phyloP scores from a whole-genome alignment of 345 rosid genomes.

The Camelina hispida region DNA sequence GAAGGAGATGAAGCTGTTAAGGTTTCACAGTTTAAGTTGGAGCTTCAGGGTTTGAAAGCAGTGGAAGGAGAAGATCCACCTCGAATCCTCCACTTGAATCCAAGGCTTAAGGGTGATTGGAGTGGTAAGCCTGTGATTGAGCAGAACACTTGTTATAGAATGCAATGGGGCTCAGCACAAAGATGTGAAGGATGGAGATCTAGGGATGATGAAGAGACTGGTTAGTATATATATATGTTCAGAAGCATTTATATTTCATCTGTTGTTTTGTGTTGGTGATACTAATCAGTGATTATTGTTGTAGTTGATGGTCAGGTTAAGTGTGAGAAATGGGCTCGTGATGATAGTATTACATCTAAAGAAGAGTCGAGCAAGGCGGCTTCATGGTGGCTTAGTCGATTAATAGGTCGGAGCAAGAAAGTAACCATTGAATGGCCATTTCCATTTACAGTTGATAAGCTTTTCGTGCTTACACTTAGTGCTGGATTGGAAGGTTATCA shows the following conservation, averaged over 20 bases:
- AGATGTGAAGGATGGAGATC: constrained; percentile 87
- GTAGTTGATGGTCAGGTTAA: constrained; percentile 82
- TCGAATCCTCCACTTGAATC: constrained; percentile 78
- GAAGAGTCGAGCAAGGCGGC: constrained; percentile 63
- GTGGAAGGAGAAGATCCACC: constrained; percentile 95
- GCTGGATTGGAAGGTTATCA: constrained; percentile 93
- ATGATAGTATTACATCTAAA: constrained; percentile 62
- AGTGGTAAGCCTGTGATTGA: constrained; percentile 86
- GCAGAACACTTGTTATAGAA: constrained; percentile 88
- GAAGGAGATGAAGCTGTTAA: constrained; percentile 57
- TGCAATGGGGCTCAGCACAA: constrained; percentile 84
- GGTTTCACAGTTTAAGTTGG: constrained; percentile 84
- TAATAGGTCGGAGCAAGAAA: constrained; percentile 67
- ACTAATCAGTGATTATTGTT: constrained; percentile 17
- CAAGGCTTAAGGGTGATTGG: constrained; percentile 95
- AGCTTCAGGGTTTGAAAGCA: constrained; percentile 78
- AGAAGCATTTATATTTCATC: constrained; percentile 4
- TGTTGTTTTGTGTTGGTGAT: neutral
- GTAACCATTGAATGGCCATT: constrained; percentile 77
- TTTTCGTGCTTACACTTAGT: constrained; percentile 82
- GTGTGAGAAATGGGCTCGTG: constrained; percentile 90
- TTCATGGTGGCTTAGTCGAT: constrained; percentile 79
- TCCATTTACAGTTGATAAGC: constrained; percentile 68
- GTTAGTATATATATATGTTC: constrained; percentile 45
- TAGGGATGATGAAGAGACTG: constrained; percentile 78